Percentiles rank a stretch among this genome's conserved stretches.
phyloP scores from a whole-genome alignment of 179 eudicot species.

The Nepenthes alata region DNA sequence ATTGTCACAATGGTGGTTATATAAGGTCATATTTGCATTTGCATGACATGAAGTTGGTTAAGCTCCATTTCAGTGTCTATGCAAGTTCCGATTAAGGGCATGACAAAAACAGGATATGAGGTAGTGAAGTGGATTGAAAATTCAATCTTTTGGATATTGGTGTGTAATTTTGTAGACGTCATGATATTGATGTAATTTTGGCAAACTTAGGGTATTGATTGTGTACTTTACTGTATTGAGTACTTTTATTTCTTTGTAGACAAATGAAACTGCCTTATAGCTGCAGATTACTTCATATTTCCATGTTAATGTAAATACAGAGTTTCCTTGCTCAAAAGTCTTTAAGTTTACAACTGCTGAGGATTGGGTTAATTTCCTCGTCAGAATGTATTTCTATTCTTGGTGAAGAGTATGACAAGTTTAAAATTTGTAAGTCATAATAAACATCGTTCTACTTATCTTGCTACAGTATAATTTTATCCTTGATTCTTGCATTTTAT shows the following conservation, averaged over 20 bases:
- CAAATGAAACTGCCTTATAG: not conserved
- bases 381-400: constrained; percentile 49
- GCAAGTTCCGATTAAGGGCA: too few species aligned
- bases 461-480: constrained; percentile 1
- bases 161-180: too few species aligned
- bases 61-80: too few species aligned
- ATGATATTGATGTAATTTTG: too few species aligned
- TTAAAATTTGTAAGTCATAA: constrained; percentile 48
- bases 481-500: constrained; percentile 1
- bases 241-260: too few species aligned
- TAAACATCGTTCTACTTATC: not conserved
- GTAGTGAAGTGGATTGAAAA: too few species aligned
- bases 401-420: constrained; percentile 56
- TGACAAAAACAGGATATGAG: too few species aligned
- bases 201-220: too few species aligned
- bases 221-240: too few species aligned
- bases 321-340: constrained; percentile 68
- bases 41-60: too few species aligned
- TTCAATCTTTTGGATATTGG: too few species aligned
- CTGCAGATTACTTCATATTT: not conserved
- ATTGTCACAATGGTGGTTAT: not conserved
- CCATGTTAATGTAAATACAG: constrained; percentile 22
- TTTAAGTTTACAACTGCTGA: constrained; percentile 49
- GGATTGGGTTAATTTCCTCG: constrained; percentile 48
- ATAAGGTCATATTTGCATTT: too few species aligned